Evolutionary conservation across 371 early-diverging fungal species (phyloP), one percentile per base, ranked within the genome.

Genomic region (Rhizopus arrhizus): DNA sequence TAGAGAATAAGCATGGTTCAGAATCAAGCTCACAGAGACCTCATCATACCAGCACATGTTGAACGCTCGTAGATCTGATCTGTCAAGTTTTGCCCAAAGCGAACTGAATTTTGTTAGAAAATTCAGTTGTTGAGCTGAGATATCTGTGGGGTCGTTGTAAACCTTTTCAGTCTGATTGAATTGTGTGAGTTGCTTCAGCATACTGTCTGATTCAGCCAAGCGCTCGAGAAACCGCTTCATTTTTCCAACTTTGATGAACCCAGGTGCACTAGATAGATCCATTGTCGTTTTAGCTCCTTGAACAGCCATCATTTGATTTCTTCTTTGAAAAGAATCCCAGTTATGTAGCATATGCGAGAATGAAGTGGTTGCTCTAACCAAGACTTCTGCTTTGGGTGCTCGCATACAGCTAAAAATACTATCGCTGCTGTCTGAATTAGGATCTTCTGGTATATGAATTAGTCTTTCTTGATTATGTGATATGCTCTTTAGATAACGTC

Each of bases 161-260:
- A 9, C 10, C 34, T 60, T 60, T 2, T 56, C 65, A 0, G 42
- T 43, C 3, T 49, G 42, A 34, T 66, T 68, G 22, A 68, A 45
- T 4, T 62, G 64, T 3, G 70, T 43, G 3, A 77, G 41, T 15
- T 73, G 62, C 59, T 82, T 85, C 13, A 92, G 57, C 48, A 86
- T 68, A 1, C 85, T 84, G 58, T 94, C 94, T 3, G 87, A 77
- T 43, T 91, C 91, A 36, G 76, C 82, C 22, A 92, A 80, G 0
- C 81, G 73, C 3, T 81, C 81, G 15, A 93, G 72, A 8, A 87
- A 80, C 5, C 78, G 72, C 46, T 87, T 86, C 42, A 94, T 77
- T 47, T 86, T 83, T 11, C 78, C 73, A 1, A 91, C 81, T 58
- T 89, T 88, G n/a, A 81, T 76, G 49, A 85, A 84, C 3, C 88